These are phyloP conservation scores for Nemophila menziesii DNA, from an alignment of 257 asterid genomes.

Conservation along the genomic window DNA sequence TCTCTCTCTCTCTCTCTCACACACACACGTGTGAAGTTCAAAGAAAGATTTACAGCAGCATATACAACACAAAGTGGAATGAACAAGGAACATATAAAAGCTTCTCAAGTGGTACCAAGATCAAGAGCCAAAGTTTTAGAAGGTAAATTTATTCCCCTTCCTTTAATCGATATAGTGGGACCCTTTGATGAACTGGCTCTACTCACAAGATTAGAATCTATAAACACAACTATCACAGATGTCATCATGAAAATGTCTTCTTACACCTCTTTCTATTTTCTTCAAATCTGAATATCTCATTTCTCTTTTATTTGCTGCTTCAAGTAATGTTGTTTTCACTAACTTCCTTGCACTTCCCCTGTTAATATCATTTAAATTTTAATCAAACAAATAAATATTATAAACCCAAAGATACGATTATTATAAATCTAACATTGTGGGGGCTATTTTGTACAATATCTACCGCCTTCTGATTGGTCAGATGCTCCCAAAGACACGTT, in stretches of 20 bases:
- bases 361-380: no score
- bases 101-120: constrained; percentile 7
- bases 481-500: constrained; percentile 55
- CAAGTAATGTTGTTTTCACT: constrained; percentile 11
- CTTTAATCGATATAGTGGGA: constrained; percentile 5
- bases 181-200: constrained; percentile 7
- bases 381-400: no score
- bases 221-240: constrained; percentile 7
- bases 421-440: constrained; percentile 27
- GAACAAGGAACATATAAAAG: no score
- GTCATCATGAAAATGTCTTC: constrained; percentile 14
- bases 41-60: constrained; percentile 2
- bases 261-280: constrained; percentile 10
- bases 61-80: constrained; percentile 1
- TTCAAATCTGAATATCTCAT: constrained; percentile 16
- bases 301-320: constrained; percentile 18
- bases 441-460: constrained; percentile 38
- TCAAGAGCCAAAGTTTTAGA: constrained; percentile 5
- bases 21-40: neutral
- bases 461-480: constrained; percentile 41
- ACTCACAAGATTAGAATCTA: constrained; percentile 10
- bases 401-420: no score
- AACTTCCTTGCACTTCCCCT: constrained; percentile 14
- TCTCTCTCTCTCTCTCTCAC: neutral
- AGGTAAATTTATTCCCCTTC: constrained; percentile 2